Evolutionary conservation across 768 basidiomycete species (phyloP), one percentile per base, ranked within the genome.

Genomic region (Leccinum imitatum): DNA sequence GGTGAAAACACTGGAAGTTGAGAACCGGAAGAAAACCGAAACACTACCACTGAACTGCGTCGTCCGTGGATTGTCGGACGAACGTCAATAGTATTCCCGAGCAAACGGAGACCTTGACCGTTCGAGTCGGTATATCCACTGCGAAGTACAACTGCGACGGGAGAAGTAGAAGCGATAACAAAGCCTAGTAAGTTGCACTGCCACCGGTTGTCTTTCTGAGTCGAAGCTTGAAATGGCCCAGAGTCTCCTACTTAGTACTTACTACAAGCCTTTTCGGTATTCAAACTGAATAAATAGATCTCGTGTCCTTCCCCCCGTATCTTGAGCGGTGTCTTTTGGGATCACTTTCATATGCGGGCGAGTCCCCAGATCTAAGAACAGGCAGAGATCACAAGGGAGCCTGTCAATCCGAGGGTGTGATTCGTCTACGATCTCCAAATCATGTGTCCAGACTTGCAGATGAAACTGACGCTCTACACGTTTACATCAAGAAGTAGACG

Each of bases 351-450:
- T 10, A 31, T 31, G 30, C 30, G 30, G 30, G 9, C 8, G 30
- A 31, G 30, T 30, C 25, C 25, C 25, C 25, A 27, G 25, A 27
- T 27, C 25, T 27, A 27, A 27, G 25, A 7, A 9, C 30, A 30
- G 30, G 31, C 31, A 11, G 31, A 31, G 9, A 31, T 31, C 31
- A 51, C 62, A 7, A 71, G 66, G 41, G 83, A 84, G 63, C 64
- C 68, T 17, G 65, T 82, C 1, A 82, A 84, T 63, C 70, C 66
- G 46, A 82, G 80, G 44, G 82, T 82, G 4, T 84, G 84, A 82
- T 85, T 84, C 63, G 67, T 76, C 13, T 84, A 84, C 65, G 80
- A 69, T 19, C 64, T 84, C 23, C 83, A 70, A 57, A 14, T 33
- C 6, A 15, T 7, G 11, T 23, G 11, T 23, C 53, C 8, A 1